A percentile compares a stretch with the other conserved stretches of the same genome.
Conservation (phyloP, 2,329 filamentous ascomycete species). For the Sporothrix inflata region DNA sequence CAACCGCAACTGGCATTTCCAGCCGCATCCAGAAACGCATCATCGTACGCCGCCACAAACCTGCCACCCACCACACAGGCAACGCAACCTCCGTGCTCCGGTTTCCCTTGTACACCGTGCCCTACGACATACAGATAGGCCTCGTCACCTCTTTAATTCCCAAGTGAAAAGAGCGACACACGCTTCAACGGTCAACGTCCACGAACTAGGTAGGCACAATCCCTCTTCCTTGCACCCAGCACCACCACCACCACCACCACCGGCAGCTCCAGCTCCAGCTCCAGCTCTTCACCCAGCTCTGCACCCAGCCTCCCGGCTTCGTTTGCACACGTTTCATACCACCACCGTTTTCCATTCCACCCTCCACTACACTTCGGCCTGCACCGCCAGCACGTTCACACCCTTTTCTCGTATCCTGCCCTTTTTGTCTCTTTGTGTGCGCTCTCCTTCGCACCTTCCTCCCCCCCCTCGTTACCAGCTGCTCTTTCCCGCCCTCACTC, state of each 20-base stretch:
- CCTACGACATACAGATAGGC: background rate
- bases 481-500: background rate
- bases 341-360: background rate
- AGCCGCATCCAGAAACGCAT: slow-evolving; percentile 19
- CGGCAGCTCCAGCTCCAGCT: background rate
- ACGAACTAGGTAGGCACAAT: slow-evolving; percentile 10
- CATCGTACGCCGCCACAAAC: slow-evolving; percentile 17
- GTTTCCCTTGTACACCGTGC: background rate
- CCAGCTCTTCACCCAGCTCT: background rate
- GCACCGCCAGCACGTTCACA: background rate
- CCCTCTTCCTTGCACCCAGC: background rate
- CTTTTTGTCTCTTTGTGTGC: background rate
- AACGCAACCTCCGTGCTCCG: background rate
- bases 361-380: background rate
- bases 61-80: slow-evolving; percentile 7
- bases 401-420: background rate
- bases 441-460: background rate
- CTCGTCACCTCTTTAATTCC: slow-evolving; percentile 5
- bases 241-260: background rate
- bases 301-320: slow-evolving; percentile 9
- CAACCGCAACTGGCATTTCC: slow-evolving; percentile 13
- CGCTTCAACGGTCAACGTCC: background rate
- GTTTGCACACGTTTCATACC: slow-evolving; percentile 9
- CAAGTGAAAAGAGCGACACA: background rate
- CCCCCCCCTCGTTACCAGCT: background rate